Evolutionary conservation across 805 yeast genomes (phyloP).

Genomic region (Metschnikowia peoriensis): DNA sequence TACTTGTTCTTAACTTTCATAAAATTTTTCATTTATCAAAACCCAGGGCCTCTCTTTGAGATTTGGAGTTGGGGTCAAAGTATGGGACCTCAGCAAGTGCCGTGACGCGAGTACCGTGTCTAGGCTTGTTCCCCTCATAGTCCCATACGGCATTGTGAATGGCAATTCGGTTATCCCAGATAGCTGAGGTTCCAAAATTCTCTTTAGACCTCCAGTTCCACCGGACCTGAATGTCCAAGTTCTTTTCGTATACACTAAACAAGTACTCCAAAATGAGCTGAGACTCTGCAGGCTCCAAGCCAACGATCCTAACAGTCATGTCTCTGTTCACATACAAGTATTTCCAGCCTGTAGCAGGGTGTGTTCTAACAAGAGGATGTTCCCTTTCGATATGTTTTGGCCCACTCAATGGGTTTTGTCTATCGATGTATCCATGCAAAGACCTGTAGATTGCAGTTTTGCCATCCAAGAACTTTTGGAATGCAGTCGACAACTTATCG

Average conservation of each 20-base stretch:
- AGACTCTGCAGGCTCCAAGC: slow-evolving; percentile 23
- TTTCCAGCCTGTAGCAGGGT: slow-evolving; percentile 31
- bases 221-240: slow-evolving; percentile 46
- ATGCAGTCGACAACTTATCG: not conserved
- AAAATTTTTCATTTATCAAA: slow-evolving; percentile 3
- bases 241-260: slow-evolving; percentile 16
- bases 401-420: slow-evolving; percentile 29
- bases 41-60: slow-evolving; percentile 52
- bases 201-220: slow-evolving; percentile 10
- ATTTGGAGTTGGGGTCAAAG: slow-evolving; percentile 47
- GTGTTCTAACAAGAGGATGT: slow-evolving; percentile 27
- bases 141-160: slow-evolving; percentile 54
- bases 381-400: slow-evolving; percentile 25
- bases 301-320: slow-evolving; percentile 26
- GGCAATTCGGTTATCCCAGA: slow-evolving; percentile 58
- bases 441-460: slow-evolving; percentile 38
- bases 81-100: slow-evolving; percentile 52
- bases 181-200: slow-evolving; percentile 47
- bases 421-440: slow-evolving; percentile 36
- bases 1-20: too few species aligned
- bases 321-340: slow-evolving; percentile 24
- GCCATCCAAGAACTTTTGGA: not conserved
- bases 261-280: not conserved
- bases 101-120: slow-evolving; percentile 38
- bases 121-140: slow-evolving; percentile 40